Percentiles rank a stretch among this genome's conserved stretches.
phyloP scores from a whole-genome alignment of 1,139 yeast species.

The Lodderomyces elongisporus region DNA sequence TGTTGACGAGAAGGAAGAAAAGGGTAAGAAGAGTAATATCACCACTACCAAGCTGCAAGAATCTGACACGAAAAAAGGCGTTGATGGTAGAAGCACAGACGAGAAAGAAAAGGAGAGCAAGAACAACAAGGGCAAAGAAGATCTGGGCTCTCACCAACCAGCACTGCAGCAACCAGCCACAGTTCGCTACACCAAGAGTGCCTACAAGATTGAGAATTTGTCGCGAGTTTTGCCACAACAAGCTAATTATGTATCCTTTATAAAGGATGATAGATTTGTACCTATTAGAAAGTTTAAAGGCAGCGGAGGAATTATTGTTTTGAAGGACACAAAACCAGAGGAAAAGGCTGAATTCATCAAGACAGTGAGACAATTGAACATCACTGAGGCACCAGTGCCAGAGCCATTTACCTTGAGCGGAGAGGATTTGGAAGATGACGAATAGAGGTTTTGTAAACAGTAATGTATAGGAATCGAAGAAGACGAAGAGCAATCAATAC shows the following conservation, averaged over 20 bases:
- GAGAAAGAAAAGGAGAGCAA: slow-evolving; percentile 12
- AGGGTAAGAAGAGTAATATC: neutral
- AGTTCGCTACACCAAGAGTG: slow-evolving; percentile 48
- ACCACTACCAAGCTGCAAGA: slow-evolving; percentile 17
- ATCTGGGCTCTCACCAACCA: slow-evolving; percentile 7
- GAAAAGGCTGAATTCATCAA: slow-evolving; percentile 66
- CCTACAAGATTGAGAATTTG: slow-evolving; percentile 70
- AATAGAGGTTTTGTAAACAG: too few relatives aligned
- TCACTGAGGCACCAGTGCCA: slow-evolving; percentile 87
- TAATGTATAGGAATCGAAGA: neutral
- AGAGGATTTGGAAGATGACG: slow-evolving; percentile 42
- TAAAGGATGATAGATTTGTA: slow-evolving; percentile 67
- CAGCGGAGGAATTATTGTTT: slow-evolving; percentile 74
- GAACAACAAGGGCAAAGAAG: slow-evolving; percentile 16
- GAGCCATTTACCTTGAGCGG: slow-evolving; percentile 69
- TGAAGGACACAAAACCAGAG: slow-evolving; percentile 65
- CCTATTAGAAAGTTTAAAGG: slow-evolving; percentile 83
- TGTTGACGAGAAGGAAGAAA: slow-evolving; percentile 19
- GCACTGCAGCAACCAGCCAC: slow-evolving; percentile 18
- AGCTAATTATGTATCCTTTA: slow-evolving; percentile 73
- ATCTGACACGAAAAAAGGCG: slow-evolving; percentile 11
- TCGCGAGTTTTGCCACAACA: slow-evolving; percentile 92
- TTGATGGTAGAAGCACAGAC: slow-evolving; percentile 17
- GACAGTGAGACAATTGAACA: slow-evolving; percentile 79
- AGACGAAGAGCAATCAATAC: neutral